Conservation (phyloP, 495 filamentous ascomycete genomes). For the Neurospora sp. region DNA sequence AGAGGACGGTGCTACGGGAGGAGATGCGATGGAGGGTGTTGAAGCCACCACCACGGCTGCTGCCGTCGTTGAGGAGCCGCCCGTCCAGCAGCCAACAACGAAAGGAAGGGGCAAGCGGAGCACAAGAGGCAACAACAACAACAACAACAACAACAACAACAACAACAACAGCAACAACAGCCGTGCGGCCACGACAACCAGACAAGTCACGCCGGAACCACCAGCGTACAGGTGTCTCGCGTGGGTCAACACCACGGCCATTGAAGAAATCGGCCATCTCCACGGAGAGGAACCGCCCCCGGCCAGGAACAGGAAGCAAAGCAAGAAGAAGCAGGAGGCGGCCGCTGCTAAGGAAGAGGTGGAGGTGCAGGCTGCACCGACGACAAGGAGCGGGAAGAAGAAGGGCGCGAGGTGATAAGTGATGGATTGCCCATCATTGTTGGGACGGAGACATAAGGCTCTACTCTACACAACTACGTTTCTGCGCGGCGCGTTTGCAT, state of each 20-base stretch:
- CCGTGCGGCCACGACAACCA: constrained; percentile 45
- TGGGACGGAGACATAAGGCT: neutral
- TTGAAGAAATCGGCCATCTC: constrained; percentile 68
- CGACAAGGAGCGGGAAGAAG: constrained; percentile 13
- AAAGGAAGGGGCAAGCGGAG: constrained; percentile 54
- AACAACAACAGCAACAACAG: neutral
- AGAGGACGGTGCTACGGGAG: constrained; percentile 19
- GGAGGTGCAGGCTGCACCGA: constrained; percentile 4
- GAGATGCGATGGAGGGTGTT: constrained; percentile 10
- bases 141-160: neutral
- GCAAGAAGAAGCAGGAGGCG: constrained; percentile 23
- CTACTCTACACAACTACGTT: neutral
- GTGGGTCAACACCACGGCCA: constrained; percentile 73
- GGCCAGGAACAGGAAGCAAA: constrained; percentile 48
- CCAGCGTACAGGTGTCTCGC: constrained; percentile 58
- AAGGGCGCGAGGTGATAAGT: constrained; percentile 1
- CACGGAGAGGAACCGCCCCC: constrained; percentile 70
- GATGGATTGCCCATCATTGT: neutral
- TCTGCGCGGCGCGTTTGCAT: neutral
- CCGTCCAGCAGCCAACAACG: constrained; percentile 12
- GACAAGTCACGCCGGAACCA: constrained; percentile 32
- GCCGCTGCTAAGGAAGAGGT: constrained; percentile 6
- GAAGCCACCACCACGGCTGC: neutral
- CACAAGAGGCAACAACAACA: constrained; percentile 45
- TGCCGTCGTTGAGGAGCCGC: neutral